These are phyloP conservation scores for Tephrocybe sp. DNA, from an alignment of 768 basidiomycete genomes.

Conservation along the genomic window DNA sequence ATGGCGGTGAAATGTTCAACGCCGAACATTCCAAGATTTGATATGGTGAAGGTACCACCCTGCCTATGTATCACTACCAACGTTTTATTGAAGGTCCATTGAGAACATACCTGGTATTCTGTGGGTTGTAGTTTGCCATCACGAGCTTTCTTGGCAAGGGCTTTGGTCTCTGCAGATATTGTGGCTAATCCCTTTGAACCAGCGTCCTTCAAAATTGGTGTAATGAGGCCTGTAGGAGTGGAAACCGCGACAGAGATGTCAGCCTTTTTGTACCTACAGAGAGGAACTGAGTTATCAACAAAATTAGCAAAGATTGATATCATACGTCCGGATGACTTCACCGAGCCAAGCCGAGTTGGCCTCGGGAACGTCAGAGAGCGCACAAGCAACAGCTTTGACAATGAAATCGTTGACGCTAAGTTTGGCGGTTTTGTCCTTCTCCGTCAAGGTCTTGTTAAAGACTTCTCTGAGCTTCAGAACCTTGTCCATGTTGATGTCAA, in stretches of 20 bases:
- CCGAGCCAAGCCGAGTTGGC: constrained; percentile 98
- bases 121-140: constrained; percentile 93
- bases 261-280: constrained; percentile 83
- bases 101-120: constrained; percentile 80
- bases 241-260: constrained; percentile 98
- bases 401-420: constrained; percentile 98
- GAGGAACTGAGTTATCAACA: background rate
- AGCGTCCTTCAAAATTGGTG: constrained; percentile 93
- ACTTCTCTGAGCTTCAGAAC: constrained; percentile 90
- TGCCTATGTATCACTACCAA: constrained; percentile 25
- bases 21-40: constrained; percentile 98
- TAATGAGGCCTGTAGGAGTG: constrained; percentile 93
- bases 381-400: constrained; percentile 90
- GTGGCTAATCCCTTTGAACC: constrained; percentile 89
- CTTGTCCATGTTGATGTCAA: constrained; percentile 96
- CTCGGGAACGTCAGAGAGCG: constrained; percentile 92
- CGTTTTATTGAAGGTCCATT: background rate
- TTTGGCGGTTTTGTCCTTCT: constrained; percentile 89
- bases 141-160: constrained; percentile 91
- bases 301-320: constrained; percentile 8
- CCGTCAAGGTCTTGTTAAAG: constrained; percentile 86
- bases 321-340: constrained; percentile 92
- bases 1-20: constrained; percentile 96
- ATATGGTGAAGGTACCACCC: constrained; percentile 99
- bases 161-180: constrained; percentile 90